These are phyloP conservation scores for Pseudonectria buxi DNA, from an alignment of 2,329 filamentous ascomycete genomes.

Conservation along the genomic window DNA sequence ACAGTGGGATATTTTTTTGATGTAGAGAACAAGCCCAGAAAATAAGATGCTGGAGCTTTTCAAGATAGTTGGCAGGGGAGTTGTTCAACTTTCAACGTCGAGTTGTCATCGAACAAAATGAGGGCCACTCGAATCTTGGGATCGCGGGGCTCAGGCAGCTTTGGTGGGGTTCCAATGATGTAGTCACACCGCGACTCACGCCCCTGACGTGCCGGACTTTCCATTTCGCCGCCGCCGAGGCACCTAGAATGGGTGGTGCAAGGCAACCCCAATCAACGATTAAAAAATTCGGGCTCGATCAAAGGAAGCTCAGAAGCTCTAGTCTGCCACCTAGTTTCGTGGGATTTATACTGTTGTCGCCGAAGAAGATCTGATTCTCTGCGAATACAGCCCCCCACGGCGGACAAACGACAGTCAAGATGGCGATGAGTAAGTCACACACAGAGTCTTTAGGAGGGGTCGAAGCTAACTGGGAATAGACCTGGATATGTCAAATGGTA, in stretches of 20 bases:
- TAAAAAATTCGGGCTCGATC: constrained; percentile 29
- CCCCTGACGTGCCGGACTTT: constrained; percentile 23
- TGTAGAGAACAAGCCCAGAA: no score
- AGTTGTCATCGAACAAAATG: no score
- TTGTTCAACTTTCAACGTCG: no score
- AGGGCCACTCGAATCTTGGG: no score
- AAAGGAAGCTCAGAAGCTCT: constrained; percentile 25
- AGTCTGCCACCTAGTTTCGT: constrained; percentile 20
- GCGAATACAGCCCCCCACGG: constrained; percentile 22
- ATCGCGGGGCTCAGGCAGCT: constrained; percentile 4
- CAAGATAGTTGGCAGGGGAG: no score
- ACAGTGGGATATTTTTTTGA: no score
- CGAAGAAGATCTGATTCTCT: constrained; percentile 15
- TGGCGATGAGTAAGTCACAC: constrained; percentile 33
- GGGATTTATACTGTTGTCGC: constrained; percentile 15
- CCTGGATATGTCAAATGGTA: constrained; percentile 80
- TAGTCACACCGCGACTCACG: constrained; percentile 12
- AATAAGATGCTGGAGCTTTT: no score
- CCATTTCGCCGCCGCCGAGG: constrained; percentile 27
- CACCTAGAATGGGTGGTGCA: constrained; percentile 18
- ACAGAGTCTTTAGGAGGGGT: constrained; percentile 18
- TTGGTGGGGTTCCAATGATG: constrained; percentile 19
- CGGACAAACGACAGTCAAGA: constrained; percentile 24
- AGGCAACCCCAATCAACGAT: constrained; percentile 22
- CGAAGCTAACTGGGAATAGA: constrained; percentile 47